phyloP scores from a whole-genome alignment of 148 eudicot genomes.

The Spergularia marina region DNA sequence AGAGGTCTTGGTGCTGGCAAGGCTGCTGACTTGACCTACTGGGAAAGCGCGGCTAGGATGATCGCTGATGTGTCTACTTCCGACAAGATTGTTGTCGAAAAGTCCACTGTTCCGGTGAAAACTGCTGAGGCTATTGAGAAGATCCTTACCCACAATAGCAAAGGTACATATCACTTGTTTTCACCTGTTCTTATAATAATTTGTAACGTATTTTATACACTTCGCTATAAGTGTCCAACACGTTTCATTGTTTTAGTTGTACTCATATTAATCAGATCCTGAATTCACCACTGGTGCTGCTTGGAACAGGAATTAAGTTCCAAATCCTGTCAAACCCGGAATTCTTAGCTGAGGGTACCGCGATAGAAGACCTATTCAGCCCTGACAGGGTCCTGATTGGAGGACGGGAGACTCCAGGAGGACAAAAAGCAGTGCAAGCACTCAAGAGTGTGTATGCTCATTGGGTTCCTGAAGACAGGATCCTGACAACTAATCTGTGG shows the following conservation, averaged over 20 bases:
- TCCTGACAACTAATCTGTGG: slow-evolving; percentile 61
- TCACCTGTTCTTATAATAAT: not conserved
- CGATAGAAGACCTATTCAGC: slow-evolving; percentile 46
- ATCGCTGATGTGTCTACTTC: slow-evolving; percentile 57
- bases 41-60: slow-evolving; percentile 73
- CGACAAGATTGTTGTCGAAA: slow-evolving; percentile 64
- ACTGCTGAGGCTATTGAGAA: slow-evolving; percentile 74
- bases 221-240: not conserved
- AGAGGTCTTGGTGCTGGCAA: slow-evolving; percentile 67
- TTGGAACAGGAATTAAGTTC: slow-evolving; percentile 44
- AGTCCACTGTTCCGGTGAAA: slow-evolving; percentile 69
- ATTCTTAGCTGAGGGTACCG: slow-evolving; percentile 68
- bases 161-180: slow-evolving; percentile 24
- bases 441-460: slow-evolving; percentile 55
- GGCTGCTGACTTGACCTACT: slow-evolving; percentile 65
- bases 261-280: not conserved
- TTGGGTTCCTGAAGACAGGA: slow-evolving; percentile 61
- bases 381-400: slow-evolving; percentile 72
- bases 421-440: slow-evolving; percentile 47
- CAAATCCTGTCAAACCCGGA: slow-evolving; percentile 68
- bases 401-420: slow-evolving; percentile 55
- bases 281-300: not conserved
- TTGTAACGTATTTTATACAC: not conserved
- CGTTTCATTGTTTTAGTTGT: too few species aligned
- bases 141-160: slow-evolving; percentile 57